These are phyloP conservation scores for Sparassis latifolia DNA, from an alignment of 1,284 basidiomycete genomes.

Conservation along the genomic window DNA sequence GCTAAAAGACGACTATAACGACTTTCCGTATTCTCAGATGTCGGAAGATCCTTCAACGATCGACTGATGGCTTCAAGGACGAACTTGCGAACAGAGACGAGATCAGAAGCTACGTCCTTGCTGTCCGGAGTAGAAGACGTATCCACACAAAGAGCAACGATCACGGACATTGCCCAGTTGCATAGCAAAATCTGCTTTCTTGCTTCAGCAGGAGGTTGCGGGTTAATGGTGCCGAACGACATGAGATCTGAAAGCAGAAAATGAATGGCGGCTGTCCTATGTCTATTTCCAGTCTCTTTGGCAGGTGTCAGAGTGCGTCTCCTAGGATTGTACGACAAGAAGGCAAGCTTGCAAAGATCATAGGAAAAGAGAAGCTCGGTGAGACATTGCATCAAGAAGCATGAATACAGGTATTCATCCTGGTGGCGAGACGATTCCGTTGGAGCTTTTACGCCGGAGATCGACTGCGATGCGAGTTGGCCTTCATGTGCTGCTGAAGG, in stretches of 20 bases:
- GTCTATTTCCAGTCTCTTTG: conserved; percentile 53
- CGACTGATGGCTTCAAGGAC: conserved; percentile 87
- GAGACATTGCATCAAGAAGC: conserved; percentile 88
- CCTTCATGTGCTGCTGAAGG: neutral
- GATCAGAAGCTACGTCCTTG: conserved; percentile 74
- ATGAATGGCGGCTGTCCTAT: conserved; percentile 61
- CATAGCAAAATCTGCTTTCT: conserved; percentile 62
- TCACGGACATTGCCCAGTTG: conserved; percentile 87
- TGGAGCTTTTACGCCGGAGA: neutral
- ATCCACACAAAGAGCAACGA: conserved; percentile 91
- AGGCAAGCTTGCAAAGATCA: conserved; percentile 83
- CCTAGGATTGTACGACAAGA: conserved; percentile 75
- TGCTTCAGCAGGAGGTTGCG: conserved; percentile 46
- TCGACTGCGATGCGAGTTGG: neutral
- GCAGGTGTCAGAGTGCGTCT: conserved; percentile 54
- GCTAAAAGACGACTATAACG: conserved; percentile 89
- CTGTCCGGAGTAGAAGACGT: conserved; percentile 56
- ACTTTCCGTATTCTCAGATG: conserved; percentile 62
- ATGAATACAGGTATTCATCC: conserved; percentile 59
- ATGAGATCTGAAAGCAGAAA: conserved; percentile 77
- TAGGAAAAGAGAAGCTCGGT: conserved; percentile 94
- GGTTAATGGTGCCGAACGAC: conserved; percentile 67
- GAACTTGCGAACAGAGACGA: conserved; percentile 83
- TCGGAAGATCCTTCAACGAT: conserved; percentile 77
- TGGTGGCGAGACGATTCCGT: conserved; percentile 8